phyloP scores from a whole-genome alignment of 768 basidiomycete species.

The Auricularia heimuer region DNA sequence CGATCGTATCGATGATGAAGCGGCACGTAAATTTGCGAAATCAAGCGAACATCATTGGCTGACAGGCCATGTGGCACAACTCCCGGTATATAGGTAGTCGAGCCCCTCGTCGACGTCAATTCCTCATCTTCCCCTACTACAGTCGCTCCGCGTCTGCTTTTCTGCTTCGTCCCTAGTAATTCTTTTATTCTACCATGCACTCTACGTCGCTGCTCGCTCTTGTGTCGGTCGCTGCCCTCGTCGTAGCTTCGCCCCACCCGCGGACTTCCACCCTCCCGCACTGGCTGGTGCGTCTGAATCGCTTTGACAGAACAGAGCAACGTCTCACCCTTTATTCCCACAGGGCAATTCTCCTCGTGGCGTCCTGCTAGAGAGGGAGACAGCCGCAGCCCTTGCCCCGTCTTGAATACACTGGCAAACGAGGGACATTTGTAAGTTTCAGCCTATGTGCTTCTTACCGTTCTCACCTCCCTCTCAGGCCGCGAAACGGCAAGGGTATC shows the following conservation, averaged over 20 bases:
- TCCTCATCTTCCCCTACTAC: not conserved
- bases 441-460: not conserved
- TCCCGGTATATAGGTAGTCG: too few species aligned
- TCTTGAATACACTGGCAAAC: not conserved
- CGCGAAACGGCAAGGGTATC: not conserved
- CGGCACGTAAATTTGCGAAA: too few species aligned
- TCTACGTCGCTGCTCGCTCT: not conserved
- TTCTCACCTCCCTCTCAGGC: not conserved
- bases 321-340: not conserved
- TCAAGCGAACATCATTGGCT: too few species aligned
- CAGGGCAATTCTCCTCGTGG: not conserved
- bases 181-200: not conserved
- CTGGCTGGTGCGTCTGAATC: not conserved
- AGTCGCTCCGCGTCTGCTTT: not conserved
- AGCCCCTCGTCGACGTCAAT: too few species aligned
- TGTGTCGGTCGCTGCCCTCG: not conserved
- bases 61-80: too few species aligned
- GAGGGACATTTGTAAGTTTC: not conserved
- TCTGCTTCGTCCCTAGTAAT: not conserved
- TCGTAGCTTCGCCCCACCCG: not conserved
- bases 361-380: not conserved
- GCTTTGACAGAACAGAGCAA: not conserved
- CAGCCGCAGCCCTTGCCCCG: constrained; percentile 1
- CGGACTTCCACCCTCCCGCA: not conserved
- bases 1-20: too few species aligned